Percentiles rank a stretch among this genome's conserved stretches.
These are phyloP conservation scores for Fusarium nodosum DNA, from an alignment of 2,329 filamentous ascomycete genomes.

Conservation along the genomic window DNA sequence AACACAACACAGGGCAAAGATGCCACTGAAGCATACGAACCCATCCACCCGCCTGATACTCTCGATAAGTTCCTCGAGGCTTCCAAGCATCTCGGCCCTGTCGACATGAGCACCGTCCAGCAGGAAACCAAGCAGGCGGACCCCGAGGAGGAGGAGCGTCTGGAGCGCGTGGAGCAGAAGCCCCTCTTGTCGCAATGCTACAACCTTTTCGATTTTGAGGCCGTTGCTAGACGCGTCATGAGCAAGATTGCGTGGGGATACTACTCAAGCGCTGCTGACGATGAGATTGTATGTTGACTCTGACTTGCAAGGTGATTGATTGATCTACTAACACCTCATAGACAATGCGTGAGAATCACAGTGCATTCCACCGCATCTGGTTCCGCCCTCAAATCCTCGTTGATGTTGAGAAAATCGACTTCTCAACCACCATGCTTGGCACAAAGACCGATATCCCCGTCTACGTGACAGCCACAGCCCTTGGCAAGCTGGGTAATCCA, in stretches of 20 bases:
- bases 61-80: slow-evolving; percentile 85
- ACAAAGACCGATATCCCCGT: slow-evolving; percentile 87
- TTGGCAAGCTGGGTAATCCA: slow-evolving; percentile 93
- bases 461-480: slow-evolving; percentile 95
- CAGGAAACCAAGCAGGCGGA: slow-evolving; percentile 78
- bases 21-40: slow-evolving; percentile 91
- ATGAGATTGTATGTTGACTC: slow-evolving; percentile 58
- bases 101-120: slow-evolving; percentile 87
- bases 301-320: background rate
- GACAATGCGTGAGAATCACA: slow-evolving; percentile 96
- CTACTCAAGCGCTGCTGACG: slow-evolving; percentile 87
- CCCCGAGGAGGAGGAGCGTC: slow-evolving; percentile 72
- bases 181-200: slow-evolving; percentile 89
- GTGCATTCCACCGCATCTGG: slow-evolving; percentile 96
- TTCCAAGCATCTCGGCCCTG: slow-evolving; percentile 88
- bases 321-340: slow-evolving; percentile 53
- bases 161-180: slow-evolving; percentile 80
- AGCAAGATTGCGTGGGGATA: slow-evolving; percentile 98
- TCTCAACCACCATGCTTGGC: slow-evolving; percentile 93
- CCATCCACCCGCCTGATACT: slow-evolving; percentile 89
- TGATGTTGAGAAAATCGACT: slow-evolving; percentile 89
- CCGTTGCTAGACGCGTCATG: slow-evolving; percentile 90
- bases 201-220: slow-evolving; percentile 96
- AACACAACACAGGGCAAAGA: slow-evolving; percentile 76
- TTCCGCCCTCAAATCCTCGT: slow-evolving; percentile 92